Conservation (phyloP, 495 filamentous ascomycete genomes). For the Podospora bellae-mahoneyi region DNA sequence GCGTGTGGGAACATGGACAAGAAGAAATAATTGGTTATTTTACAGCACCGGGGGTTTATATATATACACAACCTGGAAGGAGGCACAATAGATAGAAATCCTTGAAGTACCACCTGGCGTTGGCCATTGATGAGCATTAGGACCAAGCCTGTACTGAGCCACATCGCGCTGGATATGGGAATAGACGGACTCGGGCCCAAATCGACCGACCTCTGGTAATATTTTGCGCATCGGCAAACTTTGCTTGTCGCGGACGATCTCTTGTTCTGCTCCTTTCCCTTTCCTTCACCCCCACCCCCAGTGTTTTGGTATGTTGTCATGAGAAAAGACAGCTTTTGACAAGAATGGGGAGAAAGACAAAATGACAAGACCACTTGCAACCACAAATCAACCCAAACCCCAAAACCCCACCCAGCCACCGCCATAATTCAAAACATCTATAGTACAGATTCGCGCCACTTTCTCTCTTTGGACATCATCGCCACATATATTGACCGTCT, state of each 20-base stretch:
- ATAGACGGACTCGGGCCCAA: no score
- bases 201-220: background rate
- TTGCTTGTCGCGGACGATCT: background rate
- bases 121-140: no score
- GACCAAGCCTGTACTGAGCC: no score
- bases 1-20: background rate
- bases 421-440: background rate
- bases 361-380: background rate
- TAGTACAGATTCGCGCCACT: background rate
- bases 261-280: background rate
- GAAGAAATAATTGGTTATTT: background rate
- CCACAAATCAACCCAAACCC: background rate
- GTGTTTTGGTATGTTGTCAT: background rate
- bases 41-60: background rate
- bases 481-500: background rate
- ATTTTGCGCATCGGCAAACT: no score
- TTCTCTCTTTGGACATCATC: background rate
- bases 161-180: no score
- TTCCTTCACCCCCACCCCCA: background rate
- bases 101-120: no score
- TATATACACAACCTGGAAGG: background rate
- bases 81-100: background rate
- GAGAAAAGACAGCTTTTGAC: background rate
- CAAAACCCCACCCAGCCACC: background rate
- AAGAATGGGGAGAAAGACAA: background rate